phyloP scores from a whole-genome alignment of 1,284 basidiomycete genomes.

The Trichosporon sp. region DNA sequence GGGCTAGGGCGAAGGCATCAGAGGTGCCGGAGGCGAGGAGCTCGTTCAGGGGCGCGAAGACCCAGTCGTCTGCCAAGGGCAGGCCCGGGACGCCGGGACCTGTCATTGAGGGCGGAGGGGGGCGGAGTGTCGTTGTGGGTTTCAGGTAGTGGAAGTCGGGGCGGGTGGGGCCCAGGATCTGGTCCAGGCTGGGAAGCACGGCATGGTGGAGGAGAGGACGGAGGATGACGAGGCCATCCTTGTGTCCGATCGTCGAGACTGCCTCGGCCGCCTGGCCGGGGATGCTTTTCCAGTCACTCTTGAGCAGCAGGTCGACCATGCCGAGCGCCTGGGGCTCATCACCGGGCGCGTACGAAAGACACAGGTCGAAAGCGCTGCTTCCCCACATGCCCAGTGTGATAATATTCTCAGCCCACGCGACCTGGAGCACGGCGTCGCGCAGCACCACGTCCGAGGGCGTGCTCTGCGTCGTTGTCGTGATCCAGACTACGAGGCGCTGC shows the following conservation, averaged over 20 bases:
- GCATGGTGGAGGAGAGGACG: slow-evolving; percentile 56
- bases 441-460: slow-evolving; percentile 39
- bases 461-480: slow-evolving; percentile 25
- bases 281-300: slow-evolving; percentile 33
- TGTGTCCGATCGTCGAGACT: slow-evolving; percentile 37
- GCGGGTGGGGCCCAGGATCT: slow-evolving; percentile 47
- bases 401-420: slow-evolving; percentile 27
- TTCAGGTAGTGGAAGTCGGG: slow-evolving; percentile 55
- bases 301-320: slow-evolving; percentile 50
- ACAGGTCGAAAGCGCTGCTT: slow-evolving; percentile 32
- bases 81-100: slow-evolving; percentile 58
- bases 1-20: slow-evolving; percentile 68
- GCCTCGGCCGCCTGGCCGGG: slow-evolving; percentile 19
- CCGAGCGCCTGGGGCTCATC: slow-evolving; percentile 55
- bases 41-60: slow-evolving; percentile 72
- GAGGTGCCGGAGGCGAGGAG: slow-evolving; percentile 78
- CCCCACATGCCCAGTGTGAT: slow-evolving; percentile 31
- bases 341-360: slow-evolving; percentile 42
- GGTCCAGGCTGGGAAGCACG: slow-evolving; percentile 49
- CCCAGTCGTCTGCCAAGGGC: slow-evolving; percentile 73
- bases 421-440: slow-evolving; percentile 67
- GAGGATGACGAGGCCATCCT: slow-evolving; percentile 51
- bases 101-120: slow-evolving; percentile 14
- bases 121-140: slow-evolving; percentile 56
- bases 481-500: slow-evolving; percentile 29